Percentiles rank a stretch among this genome's conserved stretches.
Evolutionary conservation across 176 grass and related monocot species (phyloP).

Genomic region (Carex cristatella): DNA sequence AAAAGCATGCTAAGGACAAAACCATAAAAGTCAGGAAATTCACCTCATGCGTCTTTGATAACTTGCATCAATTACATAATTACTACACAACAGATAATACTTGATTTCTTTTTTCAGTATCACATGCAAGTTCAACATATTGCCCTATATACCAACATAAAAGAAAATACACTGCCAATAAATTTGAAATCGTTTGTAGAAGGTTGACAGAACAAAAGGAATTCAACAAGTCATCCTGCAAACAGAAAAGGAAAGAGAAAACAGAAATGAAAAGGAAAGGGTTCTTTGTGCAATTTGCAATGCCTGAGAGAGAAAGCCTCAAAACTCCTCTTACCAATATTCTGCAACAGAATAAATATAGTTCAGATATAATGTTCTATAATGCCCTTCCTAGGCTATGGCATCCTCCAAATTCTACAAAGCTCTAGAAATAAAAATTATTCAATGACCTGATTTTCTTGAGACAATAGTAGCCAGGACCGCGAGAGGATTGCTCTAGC

Average conservation of each 20-base stretch:
- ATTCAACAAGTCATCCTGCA: constrained; percentile 36
- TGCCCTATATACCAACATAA: background rate
- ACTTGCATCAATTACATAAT: background rate
- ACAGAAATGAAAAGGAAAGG: constrained; percentile 19
- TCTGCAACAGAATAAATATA: constrained; percentile 87
- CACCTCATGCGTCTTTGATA: background rate
- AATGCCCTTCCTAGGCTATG: constrained; percentile 25
- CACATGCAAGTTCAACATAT: background rate
- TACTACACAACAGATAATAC: background rate
- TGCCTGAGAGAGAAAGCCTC: constrained; percentile 62
- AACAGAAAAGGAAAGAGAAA: constrained; percentile 18
- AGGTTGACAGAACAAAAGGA: background rate
- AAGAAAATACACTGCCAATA: constrained; percentile 18
- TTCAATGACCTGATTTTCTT: constrained; percentile 57
- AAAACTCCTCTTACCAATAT: constrained; percentile 51
- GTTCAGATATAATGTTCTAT: constrained; percentile 57
- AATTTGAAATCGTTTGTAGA: constrained; percentile 22
- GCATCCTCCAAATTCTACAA: constrained; percentile 27
- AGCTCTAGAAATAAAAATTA: constrained; percentile 39
- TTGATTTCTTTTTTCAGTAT: background rate
- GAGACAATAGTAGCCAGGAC: constrained; percentile 56
- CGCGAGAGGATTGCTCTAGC: constrained; percentile 66
- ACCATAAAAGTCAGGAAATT: background rate
- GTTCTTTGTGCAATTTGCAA: constrained; percentile 37
- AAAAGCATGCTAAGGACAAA: background rate